phyloP scores from a whole-genome alignment of 495 filamentous ascomycete genomes.

The Tricharina praecox region DNA sequence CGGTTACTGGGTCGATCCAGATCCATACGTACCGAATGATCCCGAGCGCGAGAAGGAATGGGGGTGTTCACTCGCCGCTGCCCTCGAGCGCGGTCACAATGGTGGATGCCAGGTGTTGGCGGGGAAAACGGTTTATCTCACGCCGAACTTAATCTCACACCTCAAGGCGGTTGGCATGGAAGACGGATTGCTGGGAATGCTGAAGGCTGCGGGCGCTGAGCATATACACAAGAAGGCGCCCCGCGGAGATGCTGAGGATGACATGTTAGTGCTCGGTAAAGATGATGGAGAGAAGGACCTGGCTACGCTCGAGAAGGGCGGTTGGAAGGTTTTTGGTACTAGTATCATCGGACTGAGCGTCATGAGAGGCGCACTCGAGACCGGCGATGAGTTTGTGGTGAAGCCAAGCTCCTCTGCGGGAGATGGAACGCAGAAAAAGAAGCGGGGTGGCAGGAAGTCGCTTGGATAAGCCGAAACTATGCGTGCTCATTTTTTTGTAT shows the following conservation, averaged over 20 bases:
- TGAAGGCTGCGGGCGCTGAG: slow-evolving; percentile 20
- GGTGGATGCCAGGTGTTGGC: slow-evolving; percentile 16
- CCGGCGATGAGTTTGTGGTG: slow-evolving; percentile 18
- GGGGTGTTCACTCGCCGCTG: slow-evolving; percentile 15
- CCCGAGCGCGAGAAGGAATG: slow-evolving; percentile 19
- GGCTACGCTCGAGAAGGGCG: slow-evolving; percentile 9
- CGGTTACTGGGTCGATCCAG: slow-evolving; percentile 19
- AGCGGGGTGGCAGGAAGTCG: background rate
- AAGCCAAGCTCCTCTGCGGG: slow-evolving; percentile 7
- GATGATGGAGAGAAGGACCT: slow-evolving; percentile 20
- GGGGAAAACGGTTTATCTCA: slow-evolving; percentile 16
- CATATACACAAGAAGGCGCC: slow-evolving; percentile 16
- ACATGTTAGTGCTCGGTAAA: slow-evolving; percentile 17
- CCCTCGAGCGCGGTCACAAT: slow-evolving; percentile 15
- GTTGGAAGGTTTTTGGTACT: slow-evolving; percentile 18
- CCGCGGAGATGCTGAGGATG: slow-evolving; percentile 7
- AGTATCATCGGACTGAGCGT: slow-evolving; percentile 19
- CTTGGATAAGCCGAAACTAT: background rate
- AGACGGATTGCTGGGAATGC: slow-evolving; percentile 18
- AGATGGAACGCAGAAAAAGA: slow-evolving; percentile 7
- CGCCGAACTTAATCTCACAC: slow-evolving; percentile 14
- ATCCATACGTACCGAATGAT: slow-evolving; percentile 18
- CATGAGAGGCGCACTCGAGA: slow-evolving; percentile 11
- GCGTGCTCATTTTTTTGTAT: no score
- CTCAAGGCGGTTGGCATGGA: slow-evolving; percentile 18